Conservation (phyloP, 257 asterid species). For the Solanum pinnatisectum region DNA sequence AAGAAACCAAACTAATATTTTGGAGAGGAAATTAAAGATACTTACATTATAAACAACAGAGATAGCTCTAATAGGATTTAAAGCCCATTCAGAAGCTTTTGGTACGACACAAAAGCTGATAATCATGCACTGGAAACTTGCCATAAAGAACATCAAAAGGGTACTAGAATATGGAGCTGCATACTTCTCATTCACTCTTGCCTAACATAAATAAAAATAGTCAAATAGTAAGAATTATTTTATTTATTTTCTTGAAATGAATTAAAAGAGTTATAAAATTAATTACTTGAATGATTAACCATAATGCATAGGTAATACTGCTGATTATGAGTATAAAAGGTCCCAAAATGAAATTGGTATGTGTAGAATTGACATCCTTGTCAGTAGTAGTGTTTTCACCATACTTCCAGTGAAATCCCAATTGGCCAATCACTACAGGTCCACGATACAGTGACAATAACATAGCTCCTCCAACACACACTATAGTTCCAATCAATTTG, state of each 20-base stretch:
- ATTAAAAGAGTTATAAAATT: not conserved
- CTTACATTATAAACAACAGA: constrained; percentile 52
- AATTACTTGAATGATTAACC: constrained; percentile 65
- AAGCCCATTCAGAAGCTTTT: constrained; percentile 50
- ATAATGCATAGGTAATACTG: constrained; percentile 72
- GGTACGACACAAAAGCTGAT: constrained; percentile 47
- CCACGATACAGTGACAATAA: constrained; percentile 67
- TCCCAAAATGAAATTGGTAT: constrained; percentile 37
- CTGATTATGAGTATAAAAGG: constrained; percentile 63
- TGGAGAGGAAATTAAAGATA: not conserved
- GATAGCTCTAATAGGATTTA: constrained; percentile 43
- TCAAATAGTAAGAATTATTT: not conserved
- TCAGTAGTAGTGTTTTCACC: constrained; percentile 16
- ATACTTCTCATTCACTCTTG: constrained; percentile 35
- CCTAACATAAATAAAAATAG: constrained; percentile 14
- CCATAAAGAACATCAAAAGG: constrained; percentile 66
- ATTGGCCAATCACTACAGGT: constrained; percentile 33
- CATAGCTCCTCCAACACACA: not conserved
- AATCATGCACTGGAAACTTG: constrained; percentile 59
- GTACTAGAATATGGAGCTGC: constrained; percentile 34
- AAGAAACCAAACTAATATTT: not conserved
- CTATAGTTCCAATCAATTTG: constrained; percentile 17
- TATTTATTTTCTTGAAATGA: not conserved
- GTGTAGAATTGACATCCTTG: constrained; percentile 14
- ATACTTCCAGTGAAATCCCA: constrained; percentile 56